Base-by-base conservation (phyloP, 345 rosid species). In the Xanthoceras sorbifolium region DNA sequence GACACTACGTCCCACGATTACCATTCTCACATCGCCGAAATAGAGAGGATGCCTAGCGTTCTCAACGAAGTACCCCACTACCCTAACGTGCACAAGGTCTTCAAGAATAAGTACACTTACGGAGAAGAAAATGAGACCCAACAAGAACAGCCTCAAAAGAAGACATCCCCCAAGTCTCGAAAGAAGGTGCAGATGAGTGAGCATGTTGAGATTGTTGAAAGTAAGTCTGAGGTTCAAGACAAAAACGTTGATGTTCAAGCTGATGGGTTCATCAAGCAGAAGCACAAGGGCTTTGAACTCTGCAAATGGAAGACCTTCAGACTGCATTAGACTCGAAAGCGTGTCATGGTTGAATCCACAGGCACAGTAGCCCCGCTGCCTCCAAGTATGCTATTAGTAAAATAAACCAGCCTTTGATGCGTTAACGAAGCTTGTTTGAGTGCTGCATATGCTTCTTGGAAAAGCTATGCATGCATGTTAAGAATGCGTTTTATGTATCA, bases 251-350 rank as follows among this genome's bases (percentile, higher is more conserved):
- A 85, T 20, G n/a, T 0, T 17, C 40, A 73, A 69, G 82, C 87
- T 28, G 84, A 71, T 38, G 77, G 70, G 28, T 88, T 75, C 81
- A 82, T 82, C 78, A 38, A 61, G 75, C 82, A 75, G 83, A 86
- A 77, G 77, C 86, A 34, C 71, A 82, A 44, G 77, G 77, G 64
- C 2, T 86, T 88, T 62, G 82, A 77, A 40, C 79, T 83, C 1
- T 76, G 81, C 85, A 84, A 83, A 76, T 86, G 89, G 91, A 81
- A 76, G 69, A 86, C 85, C 71, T 86, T 86, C 82, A 84, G 79
- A 15, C 1, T 4, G 70, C 29, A 42, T 5, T 75, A 83, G 12
- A 65, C 17, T 64, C 65, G 11, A 54, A 38, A 40, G 48, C 18
- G 55, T 28, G 59, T 31, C 66, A 32, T 20, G 60, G 48, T 64